phyloP scores from a whole-genome alignment of 306 rosid species.

The Vigna radiata region DNA sequence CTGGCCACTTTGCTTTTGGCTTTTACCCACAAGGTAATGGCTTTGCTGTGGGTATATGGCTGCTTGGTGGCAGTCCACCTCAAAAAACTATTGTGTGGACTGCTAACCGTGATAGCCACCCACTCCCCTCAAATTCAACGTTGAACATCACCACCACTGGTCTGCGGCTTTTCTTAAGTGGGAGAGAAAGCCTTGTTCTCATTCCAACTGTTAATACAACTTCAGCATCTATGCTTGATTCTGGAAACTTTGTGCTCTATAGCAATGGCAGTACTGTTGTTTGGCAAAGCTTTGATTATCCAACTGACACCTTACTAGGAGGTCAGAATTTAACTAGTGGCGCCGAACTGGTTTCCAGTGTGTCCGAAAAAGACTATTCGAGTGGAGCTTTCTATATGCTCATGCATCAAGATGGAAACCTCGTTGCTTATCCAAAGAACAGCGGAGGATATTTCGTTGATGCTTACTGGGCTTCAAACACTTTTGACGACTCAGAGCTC shows the following conservation, averaged over 20 bases:
- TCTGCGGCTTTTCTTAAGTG: background rate
- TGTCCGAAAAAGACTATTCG: conserved; percentile 36
- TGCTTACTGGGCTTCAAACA: conserved; percentile 25
- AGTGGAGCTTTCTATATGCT: conserved; percentile 6
- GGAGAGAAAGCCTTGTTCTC: background rate
- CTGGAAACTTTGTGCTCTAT: conserved; percentile 55
- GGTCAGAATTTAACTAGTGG: background rate
- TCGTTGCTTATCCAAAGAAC: conserved; percentile 35
- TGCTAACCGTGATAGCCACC: conserved; percentile 28
- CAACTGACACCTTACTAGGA: conserved; percentile 52
- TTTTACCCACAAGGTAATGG: conserved; percentile 42
- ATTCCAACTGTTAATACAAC: background rate
- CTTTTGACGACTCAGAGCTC: fast-evolving
- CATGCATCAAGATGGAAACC: background rate
- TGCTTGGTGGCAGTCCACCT: background rate
- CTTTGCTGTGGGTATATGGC: conserved; percentile 49
- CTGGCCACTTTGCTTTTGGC: conserved; percentile 54
- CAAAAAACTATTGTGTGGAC: conserved; percentile 48
- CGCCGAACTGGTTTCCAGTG: background rate
- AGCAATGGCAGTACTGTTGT: background rate
- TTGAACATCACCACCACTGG: conserved; percentile 39
- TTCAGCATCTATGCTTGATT: conserved; percentile 49
- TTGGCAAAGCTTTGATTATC: conserved; percentile 48
- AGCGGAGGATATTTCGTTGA: fast-evolving
- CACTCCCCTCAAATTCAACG: background rate